phyloP scores from a whole-genome alignment of 2,329 filamentous ascomycete species.

The Stagonosporopsis vannaccii region DNA sequence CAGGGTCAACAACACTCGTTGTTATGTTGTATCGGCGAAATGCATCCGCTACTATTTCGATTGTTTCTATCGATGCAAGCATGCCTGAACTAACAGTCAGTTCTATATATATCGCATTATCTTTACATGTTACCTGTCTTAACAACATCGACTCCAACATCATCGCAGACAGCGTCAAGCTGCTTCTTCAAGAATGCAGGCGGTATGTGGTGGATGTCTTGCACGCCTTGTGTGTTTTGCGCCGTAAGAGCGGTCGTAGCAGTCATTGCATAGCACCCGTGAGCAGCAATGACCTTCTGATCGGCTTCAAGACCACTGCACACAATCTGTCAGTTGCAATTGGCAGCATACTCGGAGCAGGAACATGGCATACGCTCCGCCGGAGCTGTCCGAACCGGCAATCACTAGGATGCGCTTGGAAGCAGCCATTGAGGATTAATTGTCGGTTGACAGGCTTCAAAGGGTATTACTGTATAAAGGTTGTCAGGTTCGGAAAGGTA shows the following conservation, averaged over 20 bases:
- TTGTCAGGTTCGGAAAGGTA: constrained; percentile 17
- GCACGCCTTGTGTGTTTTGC: constrained; percentile 88
- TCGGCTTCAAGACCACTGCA: constrained; percentile 89
- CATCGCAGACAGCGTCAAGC: constrained; percentile 82
- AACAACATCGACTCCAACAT: constrained; percentile 87
- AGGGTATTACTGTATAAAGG: constrained; percentile 11
- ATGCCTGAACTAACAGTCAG: constrained; percentile 66
- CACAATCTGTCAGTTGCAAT: constrained; percentile 26
- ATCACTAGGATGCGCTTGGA: constrained; percentile 74
- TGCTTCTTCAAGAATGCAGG: constrained; percentile 81
- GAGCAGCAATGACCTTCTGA: constrained; percentile 90
- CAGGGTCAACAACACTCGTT: constrained; percentile 75
- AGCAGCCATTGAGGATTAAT: constrained; percentile 31
- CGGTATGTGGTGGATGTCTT: constrained; percentile 80
- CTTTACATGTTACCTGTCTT: constrained; percentile 73
- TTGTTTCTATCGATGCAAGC: constrained; percentile 76
- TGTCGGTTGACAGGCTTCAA: background rate
- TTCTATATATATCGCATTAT: background rate
- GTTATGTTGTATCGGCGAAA: constrained; percentile 65
- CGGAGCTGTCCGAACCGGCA: constrained; percentile 89
- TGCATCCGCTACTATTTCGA: constrained; percentile 71
- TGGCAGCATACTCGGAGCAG: constrained; percentile 21
- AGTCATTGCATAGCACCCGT: constrained; percentile 95
- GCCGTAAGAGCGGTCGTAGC: constrained; percentile 95
- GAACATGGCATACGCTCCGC: constrained; percentile 73